phyloP scores from a whole-genome alignment of 2,329 filamentous ascomycete genomes.

The Nannizziopsis arthrosporioides region DNA sequence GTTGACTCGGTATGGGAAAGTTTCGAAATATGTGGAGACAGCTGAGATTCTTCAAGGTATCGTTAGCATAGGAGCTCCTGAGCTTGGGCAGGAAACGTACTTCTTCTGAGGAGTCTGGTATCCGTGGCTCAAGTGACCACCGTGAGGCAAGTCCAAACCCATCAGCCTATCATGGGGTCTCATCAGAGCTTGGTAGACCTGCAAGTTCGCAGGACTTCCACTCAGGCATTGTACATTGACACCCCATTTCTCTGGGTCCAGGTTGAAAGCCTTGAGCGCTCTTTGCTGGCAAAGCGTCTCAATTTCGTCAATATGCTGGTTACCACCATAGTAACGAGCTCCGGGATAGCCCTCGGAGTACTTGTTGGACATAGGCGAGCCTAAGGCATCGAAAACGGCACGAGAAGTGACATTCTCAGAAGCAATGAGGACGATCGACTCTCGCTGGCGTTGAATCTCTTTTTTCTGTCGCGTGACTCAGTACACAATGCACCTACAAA shows the following conservation, averaged over 20 bases:
- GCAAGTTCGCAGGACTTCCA: constrained; percentile 89
- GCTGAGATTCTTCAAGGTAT: constrained; percentile 69
- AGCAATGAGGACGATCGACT: constrained; percentile 97
- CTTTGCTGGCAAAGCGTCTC: constrained; percentile 91
- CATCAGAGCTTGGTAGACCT: constrained; percentile 94
- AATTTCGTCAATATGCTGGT: constrained; percentile 96
- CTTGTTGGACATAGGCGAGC: constrained; percentile 94
- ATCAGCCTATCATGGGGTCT: constrained; percentile 89
- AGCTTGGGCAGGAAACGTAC: constrained; percentile 35
- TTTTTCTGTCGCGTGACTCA: constrained; percentile 49
- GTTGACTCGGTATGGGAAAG: constrained; percentile 84
- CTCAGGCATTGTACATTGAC: constrained; percentile 95
- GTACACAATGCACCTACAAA: not conserved
- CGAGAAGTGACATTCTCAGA: constrained; percentile 99
- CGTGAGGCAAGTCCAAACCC: constrained; percentile 92
- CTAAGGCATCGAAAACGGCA: constrained; percentile 93
- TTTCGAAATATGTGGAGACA: constrained; percentile 98
- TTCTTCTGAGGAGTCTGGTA: constrained; percentile 91
- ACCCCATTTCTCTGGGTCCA: constrained; percentile 84
- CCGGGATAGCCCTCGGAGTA: constrained; percentile 98
- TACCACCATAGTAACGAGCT: constrained; percentile 97
- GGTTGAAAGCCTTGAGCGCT: constrained; percentile 80
- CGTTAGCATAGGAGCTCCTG: constrained; percentile 3
- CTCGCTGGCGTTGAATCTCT: constrained; percentile 91
- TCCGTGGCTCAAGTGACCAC: constrained; percentile 89